phyloP scores from a whole-genome alignment of 1,284 basidiomycete genomes.

The Pseudozyma hubeiensis region DNA sequence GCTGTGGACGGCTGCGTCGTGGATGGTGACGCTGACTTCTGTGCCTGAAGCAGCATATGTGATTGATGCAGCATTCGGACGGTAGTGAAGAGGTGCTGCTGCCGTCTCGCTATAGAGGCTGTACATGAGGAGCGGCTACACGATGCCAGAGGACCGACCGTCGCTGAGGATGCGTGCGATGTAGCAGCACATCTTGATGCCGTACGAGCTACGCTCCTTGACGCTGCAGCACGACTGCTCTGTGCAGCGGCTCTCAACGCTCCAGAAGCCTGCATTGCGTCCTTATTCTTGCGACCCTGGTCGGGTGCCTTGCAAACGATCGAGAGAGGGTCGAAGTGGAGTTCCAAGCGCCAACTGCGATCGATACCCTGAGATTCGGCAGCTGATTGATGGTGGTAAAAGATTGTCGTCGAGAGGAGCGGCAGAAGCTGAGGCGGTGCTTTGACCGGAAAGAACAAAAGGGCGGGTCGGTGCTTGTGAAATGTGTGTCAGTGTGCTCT shows the following conservation, averaged over 20 bases:
- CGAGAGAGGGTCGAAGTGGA: too few species aligned
- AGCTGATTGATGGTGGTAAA: too few species aligned
- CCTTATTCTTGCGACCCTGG: background rate
- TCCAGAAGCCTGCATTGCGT: conserved; percentile 23
- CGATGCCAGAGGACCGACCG: background rate
- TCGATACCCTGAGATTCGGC: too few species aligned
- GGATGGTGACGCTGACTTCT: conserved; percentile 16
- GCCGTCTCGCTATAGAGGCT: conserved; percentile 10
- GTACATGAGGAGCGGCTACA: background rate
- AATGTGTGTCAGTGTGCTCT: background rate
- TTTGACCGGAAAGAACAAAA: background rate
- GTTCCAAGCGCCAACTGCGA: background rate
- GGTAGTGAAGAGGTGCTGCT: conserved; percentile 19
- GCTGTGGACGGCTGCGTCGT: background rate
- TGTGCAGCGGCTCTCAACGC: conserved; percentile 28
- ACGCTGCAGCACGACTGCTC: conserved; percentile 14
- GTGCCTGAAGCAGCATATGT: conserved; percentile 16
- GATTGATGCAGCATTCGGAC: conserved; percentile 31
- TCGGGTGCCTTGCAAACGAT: too few species aligned
- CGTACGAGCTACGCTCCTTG: conserved; percentile 4
- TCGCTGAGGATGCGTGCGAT: background rate
- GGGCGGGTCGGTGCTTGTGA: conserved; percentile 1
- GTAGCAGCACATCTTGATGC: conserved; percentile 11
- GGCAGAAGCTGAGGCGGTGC: background rate
- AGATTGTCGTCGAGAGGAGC: too few species aligned